Evolutionary conservation across 345 rosid genomes (phyloP).

Genomic region (Hibiscus syriacus): DNA sequence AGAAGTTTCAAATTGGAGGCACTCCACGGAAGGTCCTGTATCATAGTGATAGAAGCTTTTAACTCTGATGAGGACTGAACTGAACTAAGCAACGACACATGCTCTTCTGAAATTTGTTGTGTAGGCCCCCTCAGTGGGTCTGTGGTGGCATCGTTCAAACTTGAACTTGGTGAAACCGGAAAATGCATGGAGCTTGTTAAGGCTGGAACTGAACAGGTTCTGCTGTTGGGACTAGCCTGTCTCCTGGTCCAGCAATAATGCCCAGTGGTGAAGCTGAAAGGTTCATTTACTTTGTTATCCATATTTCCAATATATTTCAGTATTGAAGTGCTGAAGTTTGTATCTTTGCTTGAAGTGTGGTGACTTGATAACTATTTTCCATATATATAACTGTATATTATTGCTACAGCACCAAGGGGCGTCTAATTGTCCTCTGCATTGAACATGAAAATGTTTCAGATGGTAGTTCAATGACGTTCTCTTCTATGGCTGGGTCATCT

Average conservation of each 20-base stretch:
- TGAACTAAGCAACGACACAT: slow-evolving; percentile 46
- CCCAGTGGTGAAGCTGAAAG: slow-evolving; percentile 99
- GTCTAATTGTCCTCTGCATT: slow-evolving; percentile 69
- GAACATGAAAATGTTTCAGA: slow-evolving; percentile 62
- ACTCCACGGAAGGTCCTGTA: slow-evolving; percentile 87
- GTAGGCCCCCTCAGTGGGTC: slow-evolving; percentile 82
- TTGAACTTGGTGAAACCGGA: slow-evolving; percentile 78
- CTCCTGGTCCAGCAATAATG: slow-evolving; percentile 90
- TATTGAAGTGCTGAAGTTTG: background rate
- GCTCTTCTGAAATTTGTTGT: slow-evolving; percentile 80
- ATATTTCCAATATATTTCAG: background rate
- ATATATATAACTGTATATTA: slow-evolving; percentile 1
- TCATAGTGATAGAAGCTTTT: slow-evolving; percentile 80
- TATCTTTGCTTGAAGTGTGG: background rate
- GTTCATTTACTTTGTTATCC: slow-evolving; percentile 27
- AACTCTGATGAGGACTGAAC: slow-evolving; percentile 94
- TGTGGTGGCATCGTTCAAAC: slow-evolving; percentile 57
- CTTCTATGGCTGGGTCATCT: slow-evolving; percentile 63
- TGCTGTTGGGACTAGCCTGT: slow-evolving; percentile 81
- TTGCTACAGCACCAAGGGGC: slow-evolving; percentile 78
- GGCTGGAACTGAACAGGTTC: slow-evolving; percentile 74
- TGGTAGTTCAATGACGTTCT: slow-evolving; percentile 62
- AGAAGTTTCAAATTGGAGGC: slow-evolving; percentile 92
- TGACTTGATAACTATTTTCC: background rate
- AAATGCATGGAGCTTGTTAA: slow-evolving; percentile 88